Evolutionary conservation across 2,329 filamentous ascomycete species (phyloP).

Genomic region (Monosporascus sp.): DNA sequence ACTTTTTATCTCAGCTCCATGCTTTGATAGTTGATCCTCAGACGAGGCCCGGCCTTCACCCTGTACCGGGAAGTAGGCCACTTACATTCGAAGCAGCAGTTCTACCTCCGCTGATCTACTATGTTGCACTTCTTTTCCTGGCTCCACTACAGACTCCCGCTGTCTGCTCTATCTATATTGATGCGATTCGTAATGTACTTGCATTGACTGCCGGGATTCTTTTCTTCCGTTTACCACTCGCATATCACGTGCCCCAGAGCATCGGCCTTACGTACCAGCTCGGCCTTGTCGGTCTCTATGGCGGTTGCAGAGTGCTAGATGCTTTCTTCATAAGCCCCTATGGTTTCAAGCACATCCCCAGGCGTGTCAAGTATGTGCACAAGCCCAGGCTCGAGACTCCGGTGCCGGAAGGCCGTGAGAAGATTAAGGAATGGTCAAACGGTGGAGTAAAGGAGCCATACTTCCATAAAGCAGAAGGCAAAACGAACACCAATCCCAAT

Average conservation of each 20-base stretch:
- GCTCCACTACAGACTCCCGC: constrained; percentile 33
- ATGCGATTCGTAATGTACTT: constrained; percentile 30
- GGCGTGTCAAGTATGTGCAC: constrained; percentile 36
- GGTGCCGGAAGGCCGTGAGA: constrained; percentile 4
- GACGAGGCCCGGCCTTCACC: constrained; percentile 33
- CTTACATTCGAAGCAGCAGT: constrained; percentile 33
- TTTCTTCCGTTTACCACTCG: constrained; percentile 36
- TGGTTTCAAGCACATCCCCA: constrained; percentile 33
- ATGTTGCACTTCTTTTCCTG: constrained; percentile 35
- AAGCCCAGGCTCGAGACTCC: constrained; percentile 25
- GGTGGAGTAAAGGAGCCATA: constrained; percentile 10
- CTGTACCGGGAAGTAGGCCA: constrained; percentile 34
- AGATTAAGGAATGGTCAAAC: constrained; percentile 10
- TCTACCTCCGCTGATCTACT: constrained; percentile 36
- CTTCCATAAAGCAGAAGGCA: background rate
- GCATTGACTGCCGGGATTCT: constrained; percentile 32
- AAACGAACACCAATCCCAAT: background rate
- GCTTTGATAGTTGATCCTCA: constrained; percentile 23
- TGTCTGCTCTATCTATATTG: constrained; percentile 23
- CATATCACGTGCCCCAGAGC: constrained; percentile 37
- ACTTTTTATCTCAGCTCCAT: constrained; percentile 4
- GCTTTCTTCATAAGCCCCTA: constrained; percentile 39
- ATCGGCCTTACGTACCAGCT: constrained; percentile 41
- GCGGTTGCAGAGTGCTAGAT: constrained; percentile 35
- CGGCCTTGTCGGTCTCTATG: constrained; percentile 37